Base-by-base conservation (phyloP, 2,329 filamentous ascomycete species). In the Arthrobotrys conoides region DNA sequence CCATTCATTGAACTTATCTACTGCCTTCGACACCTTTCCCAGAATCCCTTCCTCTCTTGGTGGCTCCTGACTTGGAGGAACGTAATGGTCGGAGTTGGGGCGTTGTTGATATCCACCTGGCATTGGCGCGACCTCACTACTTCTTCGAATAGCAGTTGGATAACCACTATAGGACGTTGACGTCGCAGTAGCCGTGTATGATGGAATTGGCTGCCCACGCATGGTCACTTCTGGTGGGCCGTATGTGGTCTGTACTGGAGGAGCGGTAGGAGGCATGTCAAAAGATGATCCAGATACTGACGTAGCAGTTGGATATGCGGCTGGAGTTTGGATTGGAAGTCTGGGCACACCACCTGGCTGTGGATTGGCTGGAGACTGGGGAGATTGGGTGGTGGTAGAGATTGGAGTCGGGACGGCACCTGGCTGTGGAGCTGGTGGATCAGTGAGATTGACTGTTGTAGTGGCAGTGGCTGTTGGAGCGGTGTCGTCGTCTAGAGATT, bases 1-100 rank as follows among this genome's bases (percentile, higher is more conserved):
- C 75, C 75, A 78, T 44, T 78, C 75, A 20, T 78, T 78, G n/a
- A 78, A 72, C n/a, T 48, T 61, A 51, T 78, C 68, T 1, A 78
- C 75, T 14, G 75, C 75, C 38, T 78, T 71, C 8, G 68, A 64
- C 1, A 78, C 55, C 38, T 71, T 72, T 5, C 75, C 75, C 5
- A 71, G 41, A 4, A 78, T 55, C 0, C 75, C 68, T 16, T 71
- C 63, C 30, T 78, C 75, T 27, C 53, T 67, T 9, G 27, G 44
- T 22, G 44, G 57, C 14, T 69, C 68, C 5, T 67, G 33, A n/a
- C 46, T 46, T 6, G 51, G 36, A 27, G 33, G 33, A 33, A 69
- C 6, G 10, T 48, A 41, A 4, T 33, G 6, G 12, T 78, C 75
- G 10, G 16, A 10, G 36, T 63, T 67, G n/a, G n/a, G 68, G 6